These are phyloP conservation scores for Epichloe glyceriae DNA, from an alignment of 2,329 filamentous ascomycete genomes.

Conservation along the genomic window DNA sequence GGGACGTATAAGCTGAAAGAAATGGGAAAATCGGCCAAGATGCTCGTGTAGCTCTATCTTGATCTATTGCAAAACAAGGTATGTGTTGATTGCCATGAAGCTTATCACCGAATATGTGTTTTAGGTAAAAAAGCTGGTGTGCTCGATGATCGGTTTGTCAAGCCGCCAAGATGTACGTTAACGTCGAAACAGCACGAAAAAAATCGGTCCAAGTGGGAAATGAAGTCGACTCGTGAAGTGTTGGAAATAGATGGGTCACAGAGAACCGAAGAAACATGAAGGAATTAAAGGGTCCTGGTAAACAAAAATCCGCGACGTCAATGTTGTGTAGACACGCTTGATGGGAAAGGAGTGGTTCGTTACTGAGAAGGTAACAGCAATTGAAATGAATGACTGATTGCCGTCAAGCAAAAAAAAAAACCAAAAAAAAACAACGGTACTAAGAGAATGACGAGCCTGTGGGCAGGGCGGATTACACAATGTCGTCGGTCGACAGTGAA, in stretches of 20 bases:
- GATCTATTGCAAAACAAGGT: conserved; percentile 4
- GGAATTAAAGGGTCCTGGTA: background rate
- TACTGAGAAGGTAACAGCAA: background rate
- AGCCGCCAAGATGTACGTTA: background rate
- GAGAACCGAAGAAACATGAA: background rate
- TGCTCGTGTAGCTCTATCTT: background rate
- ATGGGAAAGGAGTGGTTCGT: conserved; percentile 3
- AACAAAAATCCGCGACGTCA: background rate
- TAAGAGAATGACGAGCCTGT: conserved; percentile 46
- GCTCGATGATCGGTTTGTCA: background rate
- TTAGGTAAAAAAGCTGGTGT: background rate
- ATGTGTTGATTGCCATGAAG: conserved; percentile 12
- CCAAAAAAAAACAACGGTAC: conserved; percentile 11
- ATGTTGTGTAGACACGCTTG: background rate
- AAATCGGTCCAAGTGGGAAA: background rate
- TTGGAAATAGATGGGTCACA: background rate
- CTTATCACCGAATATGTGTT: background rate
- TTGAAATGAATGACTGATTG: conserved; percentile 28
- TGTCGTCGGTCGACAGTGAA: conserved; percentile 23
- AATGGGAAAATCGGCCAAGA: background rate
- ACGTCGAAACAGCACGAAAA: background rate
- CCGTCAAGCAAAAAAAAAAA: conserved; percentile 6
- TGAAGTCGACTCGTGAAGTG: background rate
- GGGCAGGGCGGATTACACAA: conserved; percentile 31
- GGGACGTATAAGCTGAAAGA: background rate